phyloP scores from a whole-genome alignment of 1,284 basidiomycete genomes.

The Anthracocystis walkeri region DNA sequence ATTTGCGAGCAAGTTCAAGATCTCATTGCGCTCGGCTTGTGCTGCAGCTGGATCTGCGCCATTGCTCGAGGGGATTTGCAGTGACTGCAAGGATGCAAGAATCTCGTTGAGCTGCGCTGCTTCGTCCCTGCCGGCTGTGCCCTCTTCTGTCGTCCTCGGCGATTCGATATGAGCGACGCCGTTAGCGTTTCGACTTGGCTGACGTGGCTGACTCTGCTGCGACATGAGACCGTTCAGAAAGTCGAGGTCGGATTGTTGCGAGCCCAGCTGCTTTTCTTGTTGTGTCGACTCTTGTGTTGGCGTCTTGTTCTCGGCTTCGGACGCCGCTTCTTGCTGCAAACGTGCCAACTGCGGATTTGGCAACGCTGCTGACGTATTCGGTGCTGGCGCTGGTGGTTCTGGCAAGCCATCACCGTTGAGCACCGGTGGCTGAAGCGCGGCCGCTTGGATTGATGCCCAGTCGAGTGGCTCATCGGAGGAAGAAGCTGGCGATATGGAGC shows the following conservation, averaged over 20 bases:
- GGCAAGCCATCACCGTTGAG: conserved; percentile 38
- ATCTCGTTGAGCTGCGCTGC: conserved; percentile 47
- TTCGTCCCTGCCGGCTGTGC: conserved; percentile 21
- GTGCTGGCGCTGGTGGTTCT: conserved; percentile 12
- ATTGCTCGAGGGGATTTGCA: conserved; percentile 40
- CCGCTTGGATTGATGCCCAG: conserved; percentile 36
- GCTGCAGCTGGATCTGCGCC: conserved; percentile 26
- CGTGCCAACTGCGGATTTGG: conserved; percentile 23
- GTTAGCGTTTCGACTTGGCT: conserved; percentile 11
- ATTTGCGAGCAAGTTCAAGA: conserved; percentile 41
- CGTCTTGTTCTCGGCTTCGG: conserved; percentile 24
- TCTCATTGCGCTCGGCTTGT: conserved; percentile 39
- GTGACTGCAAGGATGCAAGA: conserved; percentile 39
- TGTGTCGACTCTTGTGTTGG: conserved; percentile 41
- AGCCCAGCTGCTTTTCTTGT: conserved; percentile 21
- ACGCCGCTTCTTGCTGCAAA: conserved; percentile 14
- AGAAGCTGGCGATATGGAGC: conserved; percentile 28
- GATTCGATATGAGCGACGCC: not conserved
- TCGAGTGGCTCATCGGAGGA: conserved; percentile 31
- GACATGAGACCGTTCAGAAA: conserved; percentile 45
- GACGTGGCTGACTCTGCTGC: conserved; percentile 12
- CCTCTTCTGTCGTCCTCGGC: not conserved
- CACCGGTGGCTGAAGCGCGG: conserved; percentile 22
- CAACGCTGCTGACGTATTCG: conserved; percentile 4
- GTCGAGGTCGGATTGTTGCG: conserved; percentile 40